Evolutionary conservation across 2,329 filamentous ascomycete genomes (phyloP).

Genomic region (Pseudopithomyces maydicus): DNA sequence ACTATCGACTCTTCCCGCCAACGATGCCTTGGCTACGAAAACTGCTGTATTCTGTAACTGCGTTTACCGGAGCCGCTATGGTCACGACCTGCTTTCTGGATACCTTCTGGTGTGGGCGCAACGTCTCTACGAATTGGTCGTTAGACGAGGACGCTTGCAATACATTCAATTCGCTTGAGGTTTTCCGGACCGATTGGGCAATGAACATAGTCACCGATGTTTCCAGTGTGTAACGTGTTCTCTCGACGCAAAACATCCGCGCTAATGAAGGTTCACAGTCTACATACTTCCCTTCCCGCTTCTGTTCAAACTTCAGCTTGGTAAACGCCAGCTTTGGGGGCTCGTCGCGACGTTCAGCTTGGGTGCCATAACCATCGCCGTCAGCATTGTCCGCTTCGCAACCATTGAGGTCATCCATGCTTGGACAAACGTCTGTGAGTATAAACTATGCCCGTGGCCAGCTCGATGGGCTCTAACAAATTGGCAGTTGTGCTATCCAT

Average conservation of each 20-base stretch:
- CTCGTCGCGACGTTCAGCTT: conserved; percentile 29
- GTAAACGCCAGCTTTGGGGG: conserved; percentile 25
- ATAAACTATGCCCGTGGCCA: not conserved
- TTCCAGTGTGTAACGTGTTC: conserved; percentile 4
- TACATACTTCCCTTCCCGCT: conserved; percentile 28
- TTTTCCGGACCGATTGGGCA: conserved; percentile 21
- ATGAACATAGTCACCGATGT: conserved; percentile 13
- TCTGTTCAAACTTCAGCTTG: conserved; percentile 24
- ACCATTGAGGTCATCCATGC: conserved; percentile 28
- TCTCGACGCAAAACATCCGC: not conserved
- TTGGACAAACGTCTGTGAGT: conserved; percentile 33
- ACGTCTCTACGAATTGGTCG: conserved; percentile 28
- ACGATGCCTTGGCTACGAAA: conserved; percentile 6
- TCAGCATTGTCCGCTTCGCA: conserved; percentile 26
- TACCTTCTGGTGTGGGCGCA: conserved; percentile 15
- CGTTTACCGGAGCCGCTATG: conserved; percentile 6
- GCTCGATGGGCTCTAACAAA: conserved; percentile 3
- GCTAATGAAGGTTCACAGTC: conserved; percentile 11
- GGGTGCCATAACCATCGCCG: conserved; percentile 25
- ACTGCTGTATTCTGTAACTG: conserved; percentile 6
- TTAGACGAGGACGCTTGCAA: conserved; percentile 19
- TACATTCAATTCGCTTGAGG: conserved; percentile 24
- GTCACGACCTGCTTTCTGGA: conserved; percentile 10
- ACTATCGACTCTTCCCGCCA: conserved; percentile 11
- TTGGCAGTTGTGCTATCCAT: conserved; percentile 27